Conservation (phyloP, 164 flowering plant genomes). For the Umbellularia californica region DNA sequence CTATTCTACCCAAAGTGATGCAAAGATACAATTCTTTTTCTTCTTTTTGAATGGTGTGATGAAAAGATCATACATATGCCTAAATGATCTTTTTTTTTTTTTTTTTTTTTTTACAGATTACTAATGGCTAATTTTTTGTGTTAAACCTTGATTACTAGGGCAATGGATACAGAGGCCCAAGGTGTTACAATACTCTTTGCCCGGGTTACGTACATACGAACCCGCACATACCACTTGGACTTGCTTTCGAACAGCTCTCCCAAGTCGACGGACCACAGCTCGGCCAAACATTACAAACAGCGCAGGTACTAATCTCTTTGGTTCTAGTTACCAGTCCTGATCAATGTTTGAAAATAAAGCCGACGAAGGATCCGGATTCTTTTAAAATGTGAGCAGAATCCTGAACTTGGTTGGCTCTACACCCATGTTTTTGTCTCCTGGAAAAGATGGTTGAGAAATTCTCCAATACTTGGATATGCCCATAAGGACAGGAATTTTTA, state of each 20-base stretch:
- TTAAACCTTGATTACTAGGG: not conserved
- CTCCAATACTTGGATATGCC: not conserved
- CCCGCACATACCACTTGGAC: not conserved
- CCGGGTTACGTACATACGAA: not conserved
- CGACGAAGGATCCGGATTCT: too few species aligned
- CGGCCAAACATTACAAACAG: not conserved
- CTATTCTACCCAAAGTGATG: too few species aligned
- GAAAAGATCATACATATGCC: too few species aligned
- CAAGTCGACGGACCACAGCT: not conserved
- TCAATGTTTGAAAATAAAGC: too few species aligned
- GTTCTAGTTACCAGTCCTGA: too few species aligned
- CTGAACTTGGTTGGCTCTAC: too few species aligned
- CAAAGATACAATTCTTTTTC: too few species aligned
- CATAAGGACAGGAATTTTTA: not conserved
- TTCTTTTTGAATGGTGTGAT: too few species aligned
- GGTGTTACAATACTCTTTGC: not conserved
- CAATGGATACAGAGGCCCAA: not conserved
- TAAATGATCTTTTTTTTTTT: not conserved
- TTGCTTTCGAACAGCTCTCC: not conserved
- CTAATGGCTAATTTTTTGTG: not conserved
- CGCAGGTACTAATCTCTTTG: not conserved
- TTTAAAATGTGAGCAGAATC: too few species aligned
- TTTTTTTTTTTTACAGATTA: not conserved
- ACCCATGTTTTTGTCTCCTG: not conserved
- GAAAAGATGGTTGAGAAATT: not conserved